Conservation (phyloP, 2,329 filamentous ascomycete species). For the Seiridium cupressi region DNA sequence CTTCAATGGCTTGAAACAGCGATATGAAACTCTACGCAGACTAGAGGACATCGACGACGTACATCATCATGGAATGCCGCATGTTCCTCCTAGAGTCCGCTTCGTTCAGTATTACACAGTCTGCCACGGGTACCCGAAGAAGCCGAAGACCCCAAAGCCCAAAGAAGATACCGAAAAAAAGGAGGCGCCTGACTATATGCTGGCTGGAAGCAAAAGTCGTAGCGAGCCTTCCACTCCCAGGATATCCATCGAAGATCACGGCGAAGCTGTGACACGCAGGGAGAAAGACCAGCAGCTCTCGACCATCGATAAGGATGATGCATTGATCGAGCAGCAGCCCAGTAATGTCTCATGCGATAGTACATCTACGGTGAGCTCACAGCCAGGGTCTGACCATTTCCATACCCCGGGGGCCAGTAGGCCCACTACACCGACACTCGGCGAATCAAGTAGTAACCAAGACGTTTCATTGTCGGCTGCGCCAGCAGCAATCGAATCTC, state of each 20-base stretch:
- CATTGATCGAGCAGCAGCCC: constrained; percentile 4
- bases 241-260: constrained; percentile 45
- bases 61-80: constrained; percentile 26
- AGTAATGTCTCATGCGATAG: neutral
- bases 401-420: constrained; percentile 1
- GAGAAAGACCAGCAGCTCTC: too few species aligned
- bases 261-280: constrained; percentile 21
- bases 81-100: constrained; percentile 56
- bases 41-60: constrained; percentile 70
- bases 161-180: constrained; percentile 1
- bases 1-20: constrained; percentile 63
- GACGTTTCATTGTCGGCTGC: too few species aligned
- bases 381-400: constrained; percentile 21
- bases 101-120: constrained; percentile 91
- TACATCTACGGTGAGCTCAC: constrained; percentile 17
- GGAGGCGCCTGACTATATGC: constrained; percentile 14
- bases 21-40: constrained; percentile 68
- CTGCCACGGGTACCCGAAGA: constrained; percentile 71
- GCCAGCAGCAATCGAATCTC: too few species aligned
- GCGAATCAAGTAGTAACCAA: neutral
- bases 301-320: constrained; percentile 8
- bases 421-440: neutral
- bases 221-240: constrained; percentile 31
- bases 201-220: constrained; percentile 8
- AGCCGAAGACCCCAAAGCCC: constrained; percentile 22